Conservation (phyloP, 306 rosid species). For the Begonia masoniana region DNA sequence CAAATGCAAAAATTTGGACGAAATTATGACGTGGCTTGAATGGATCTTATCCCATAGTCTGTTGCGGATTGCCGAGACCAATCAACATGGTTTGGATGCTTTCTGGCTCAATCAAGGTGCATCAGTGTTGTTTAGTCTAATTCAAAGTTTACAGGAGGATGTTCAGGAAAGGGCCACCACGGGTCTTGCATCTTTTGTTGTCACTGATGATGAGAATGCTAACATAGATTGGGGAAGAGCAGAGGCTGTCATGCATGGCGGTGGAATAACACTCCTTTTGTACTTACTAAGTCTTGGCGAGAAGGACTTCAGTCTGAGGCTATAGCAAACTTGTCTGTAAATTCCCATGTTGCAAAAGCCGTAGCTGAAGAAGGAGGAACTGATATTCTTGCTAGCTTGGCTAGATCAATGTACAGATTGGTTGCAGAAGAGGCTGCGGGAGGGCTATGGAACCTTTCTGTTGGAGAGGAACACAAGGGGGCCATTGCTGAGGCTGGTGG, state of each 20-base stretch:
- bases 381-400: no score
- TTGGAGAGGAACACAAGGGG: no score
- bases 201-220: constrained; percentile 94
- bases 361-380: no score
- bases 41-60: constrained; percentile 96
- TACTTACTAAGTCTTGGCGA: constrained; percentile 82
- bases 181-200: constrained; percentile 98
- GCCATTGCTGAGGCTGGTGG: no score
- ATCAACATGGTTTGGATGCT: constrained; percentile 75
- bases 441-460: no score
- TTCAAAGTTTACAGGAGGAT: constrained; percentile 95
- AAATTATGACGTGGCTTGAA: no score
- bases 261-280: constrained; percentile 94
- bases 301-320: constrained; percentile 99
- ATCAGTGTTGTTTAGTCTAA: constrained; percentile 76
- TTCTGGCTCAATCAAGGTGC: constrained; percentile 98
- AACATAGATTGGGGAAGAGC: constrained; percentile 90
- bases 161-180: constrained; percentile 99
- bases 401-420: no score
- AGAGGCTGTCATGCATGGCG: constrained; percentile 95
- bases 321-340: no score
- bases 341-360: no score
- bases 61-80: constrained; percentile 91
- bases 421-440: no score
- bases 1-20: no score